Conservation (phyloP, 495 filamentous ascomycete species). For the Beverwykella pulmonaria region DNA sequence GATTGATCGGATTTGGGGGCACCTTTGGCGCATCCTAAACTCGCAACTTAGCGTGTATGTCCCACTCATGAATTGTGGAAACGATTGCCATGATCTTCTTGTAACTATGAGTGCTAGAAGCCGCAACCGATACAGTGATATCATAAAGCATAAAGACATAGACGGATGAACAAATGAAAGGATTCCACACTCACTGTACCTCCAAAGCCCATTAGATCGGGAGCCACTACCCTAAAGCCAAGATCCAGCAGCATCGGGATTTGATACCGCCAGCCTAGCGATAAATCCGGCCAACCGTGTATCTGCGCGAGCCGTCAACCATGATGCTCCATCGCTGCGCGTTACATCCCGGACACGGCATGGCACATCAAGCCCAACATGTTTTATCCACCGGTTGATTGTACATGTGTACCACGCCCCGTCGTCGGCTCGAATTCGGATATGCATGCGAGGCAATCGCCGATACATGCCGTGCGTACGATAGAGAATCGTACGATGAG, state of each 20-base stretch:
- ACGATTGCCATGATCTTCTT: slow-evolving; percentile 15
- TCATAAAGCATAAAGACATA: slow-evolving; percentile 11
- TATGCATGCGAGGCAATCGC: background rate
- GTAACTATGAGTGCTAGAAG: background rate
- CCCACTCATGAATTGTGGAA: background rate
- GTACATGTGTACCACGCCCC: background rate
- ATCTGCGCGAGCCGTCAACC: slow-evolving; percentile 47
- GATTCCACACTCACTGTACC: slow-evolving; percentile 60
- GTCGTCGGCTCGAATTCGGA: background rate
- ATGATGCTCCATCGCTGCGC: background rate
- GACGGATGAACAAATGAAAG: background rate
- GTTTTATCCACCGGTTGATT: slow-evolving; percentile 26
- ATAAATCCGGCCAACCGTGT: slow-evolving; percentile 70
- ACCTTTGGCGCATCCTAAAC: slow-evolving; percentile 61
- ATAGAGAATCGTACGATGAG: background rate
- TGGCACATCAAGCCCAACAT: background rate
- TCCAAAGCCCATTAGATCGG: slow-evolving; percentile 83
- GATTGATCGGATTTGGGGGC: slow-evolving; percentile 52
- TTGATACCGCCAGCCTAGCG: slow-evolving; percentile 78
- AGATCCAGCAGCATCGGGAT: slow-evolving; percentile 73
- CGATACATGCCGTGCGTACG: background rate
- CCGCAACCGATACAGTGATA: slow-evolving; percentile 7
- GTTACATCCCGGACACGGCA: background rate
- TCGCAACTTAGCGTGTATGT: slow-evolving; percentile 20
- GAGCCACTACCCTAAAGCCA: slow-evolving; percentile 71